Base-by-base conservation (phyloP, 2,329 filamentous ascomycete species). In the Metarhizium rileyi region DNA sequence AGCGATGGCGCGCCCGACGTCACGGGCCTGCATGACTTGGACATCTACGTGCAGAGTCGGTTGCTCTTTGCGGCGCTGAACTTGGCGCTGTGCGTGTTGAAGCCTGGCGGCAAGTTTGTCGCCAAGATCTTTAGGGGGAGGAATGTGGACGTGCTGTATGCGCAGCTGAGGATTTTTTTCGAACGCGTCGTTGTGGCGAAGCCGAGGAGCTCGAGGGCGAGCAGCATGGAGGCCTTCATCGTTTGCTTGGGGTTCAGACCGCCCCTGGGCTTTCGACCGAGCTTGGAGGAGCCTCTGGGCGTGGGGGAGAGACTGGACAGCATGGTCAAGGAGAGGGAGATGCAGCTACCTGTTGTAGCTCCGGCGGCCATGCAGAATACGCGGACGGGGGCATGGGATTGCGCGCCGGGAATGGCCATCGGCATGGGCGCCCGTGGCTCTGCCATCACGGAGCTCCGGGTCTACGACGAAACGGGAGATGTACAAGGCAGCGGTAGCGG, bases 11-110 rank as follows among this genome's bases (percentile, higher is more conserved):
- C 93, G 0, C 93, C 93, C 1, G 93, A 98, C 61, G 93, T 98
- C 12, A 98, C 93, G 0, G 93, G 93, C 20, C 77, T 98, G 1
- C 93, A 98, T 66, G 93, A 98, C 65, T 80, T 98, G 33, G 93
- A 98, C 68, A 97, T 97, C 58, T 98, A 98, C 68, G 87, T 98
- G 18, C 93, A 98, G 69, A 90, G 87, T 8, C 93, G 97, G 68
- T 78, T 98, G 8, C 83, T 98, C 46, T 96, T 94, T 67, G 89
- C 91, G 0, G 93, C 93, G 0, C 78, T 98, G 20, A 95, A 96
- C 65, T 80, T 98, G 3, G 90, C 93, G 0, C 80, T 96, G 12
- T 95, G 91, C 63, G 90, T 98, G 12, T 78, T 98, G 22, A 86
- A 87, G 52, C 90, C 90, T 0, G 93, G 93, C 41, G 93, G 93